Evolutionary conservation across 805 yeast species (phyloP), one percentile per base, ranked within the genome.

Genomic region (Starmerella ratchasimensis): DNA sequence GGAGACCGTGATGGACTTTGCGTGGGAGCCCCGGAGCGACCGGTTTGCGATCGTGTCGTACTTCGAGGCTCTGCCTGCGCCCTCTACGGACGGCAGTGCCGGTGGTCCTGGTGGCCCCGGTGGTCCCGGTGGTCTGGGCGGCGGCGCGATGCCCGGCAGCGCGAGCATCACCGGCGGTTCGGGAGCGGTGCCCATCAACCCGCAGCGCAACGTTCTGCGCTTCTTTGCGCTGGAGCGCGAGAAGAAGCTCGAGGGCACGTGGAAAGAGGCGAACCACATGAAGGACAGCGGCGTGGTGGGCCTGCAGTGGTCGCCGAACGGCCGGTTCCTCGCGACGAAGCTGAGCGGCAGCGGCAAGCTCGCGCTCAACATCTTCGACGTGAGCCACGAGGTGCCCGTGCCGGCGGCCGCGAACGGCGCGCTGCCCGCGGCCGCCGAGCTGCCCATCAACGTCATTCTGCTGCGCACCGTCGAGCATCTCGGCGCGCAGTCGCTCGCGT

Each of bases 21-120:
- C 82, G 39, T 90, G 97, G 97, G 98, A 93, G 65, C 95, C 98
- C 53, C 72, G 68, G 48, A 77, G 88, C 26, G 88, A 82, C 57
- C 72, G 95, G 58, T 86, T 90, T 51, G 76, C 80, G 43, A 71
- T 79, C 35, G 75, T 88, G 51, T 74, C 90, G 17, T 69, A 77
- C 54, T 60, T 61, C 37, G 74, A 45, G 38, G 43, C 50, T n/a
- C 41, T 37, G 9, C 46, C 46, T 14, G 68, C 42, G 62, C 63
- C 46, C 9, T 25, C 16, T 7, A 24, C 24, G 15, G 14, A 21
- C 15, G 32, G 32, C 13, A 21, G 15, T 23, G 32, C 32, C 32
- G 32, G 32, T 19, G 32, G 23, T 23, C 23, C 23, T 23, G 24
- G 20, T 31, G 26, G 31, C 29, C n/a, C n/a, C n/a, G n/a, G n/a